Evolutionary conservation across 805 yeast species (phyloP).

Genomic region (Vanderwaltozyma polyspora): DNA sequence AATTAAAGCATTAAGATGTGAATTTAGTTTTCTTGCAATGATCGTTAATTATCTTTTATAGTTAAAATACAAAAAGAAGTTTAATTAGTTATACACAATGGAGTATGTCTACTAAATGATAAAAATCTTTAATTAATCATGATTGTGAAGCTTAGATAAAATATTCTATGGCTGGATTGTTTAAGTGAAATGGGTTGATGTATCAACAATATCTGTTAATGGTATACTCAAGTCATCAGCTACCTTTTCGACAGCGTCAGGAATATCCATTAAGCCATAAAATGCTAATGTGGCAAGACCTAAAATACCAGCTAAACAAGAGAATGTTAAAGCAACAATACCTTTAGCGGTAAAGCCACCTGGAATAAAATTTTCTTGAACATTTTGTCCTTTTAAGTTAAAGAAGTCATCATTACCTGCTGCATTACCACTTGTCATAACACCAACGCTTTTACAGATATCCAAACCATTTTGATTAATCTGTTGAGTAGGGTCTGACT

Average conservation of each 20-base stretch:
- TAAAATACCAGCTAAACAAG: constrained; percentile 71
- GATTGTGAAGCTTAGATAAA: no score
- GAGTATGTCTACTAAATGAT: no score
- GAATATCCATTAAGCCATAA: constrained; percentile 81
- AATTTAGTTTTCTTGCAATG: no score
- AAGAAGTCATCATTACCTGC: constrained; percentile 66
- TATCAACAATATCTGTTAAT: not conserved
- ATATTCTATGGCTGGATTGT: no score
- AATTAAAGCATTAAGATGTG: no score
- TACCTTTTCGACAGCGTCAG: constrained; percentile 53
- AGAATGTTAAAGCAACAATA: constrained; percentile 86
- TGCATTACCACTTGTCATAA: constrained; percentile 66
- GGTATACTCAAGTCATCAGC: constrained; percentile 33
- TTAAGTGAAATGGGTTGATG: no score
- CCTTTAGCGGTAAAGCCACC: constrained; percentile 91
- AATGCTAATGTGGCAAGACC: constrained; percentile 68
- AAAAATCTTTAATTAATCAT: no score
- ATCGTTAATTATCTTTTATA: no score
- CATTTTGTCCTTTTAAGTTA: constrained; percentile 65
- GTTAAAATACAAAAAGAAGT: no score
- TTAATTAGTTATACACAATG: no score
- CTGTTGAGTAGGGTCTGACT: constrained; percentile 38
- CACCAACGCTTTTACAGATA: constrained; percentile 48
- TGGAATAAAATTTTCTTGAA: constrained; percentile 60
- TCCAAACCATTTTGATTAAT: constrained; percentile 50